Percentiles rank a stretch among this genome's conserved stretches.
Evolutionary conservation across 805 yeast genomes (phyloP).

Genomic region (Teunomyces stri): DNA sequence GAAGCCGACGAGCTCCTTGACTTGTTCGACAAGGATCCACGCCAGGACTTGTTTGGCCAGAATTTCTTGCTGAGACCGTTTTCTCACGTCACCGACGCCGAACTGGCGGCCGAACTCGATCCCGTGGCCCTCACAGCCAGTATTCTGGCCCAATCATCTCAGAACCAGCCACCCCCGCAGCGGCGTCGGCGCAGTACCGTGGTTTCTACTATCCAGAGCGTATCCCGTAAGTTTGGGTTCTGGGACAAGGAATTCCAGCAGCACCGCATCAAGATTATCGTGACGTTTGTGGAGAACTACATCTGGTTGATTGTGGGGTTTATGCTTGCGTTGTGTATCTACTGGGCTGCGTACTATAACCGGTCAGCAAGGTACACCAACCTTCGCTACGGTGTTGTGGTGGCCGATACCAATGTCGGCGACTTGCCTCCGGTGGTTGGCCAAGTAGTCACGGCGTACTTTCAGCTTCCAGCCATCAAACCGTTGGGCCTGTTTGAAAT

Average conservation of each 20-base stretch:
- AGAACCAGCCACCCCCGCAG: neutral
- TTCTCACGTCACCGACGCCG: neutral
- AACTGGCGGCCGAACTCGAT: neutral
- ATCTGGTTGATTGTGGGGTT: slow-evolving; percentile 21
- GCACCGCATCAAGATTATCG: slow-evolving; percentile 19
- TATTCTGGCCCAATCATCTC: neutral
- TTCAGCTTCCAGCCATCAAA: slow-evolving; percentile 19
- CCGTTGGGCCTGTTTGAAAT: slow-evolving; percentile 24
- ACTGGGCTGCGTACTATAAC: slow-evolving; percentile 31
- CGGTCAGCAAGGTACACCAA: slow-evolving; percentile 19
- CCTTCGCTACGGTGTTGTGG: slow-evolving; percentile 23
- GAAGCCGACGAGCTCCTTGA: neutral
- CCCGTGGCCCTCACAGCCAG: neutral
- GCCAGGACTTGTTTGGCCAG: neutral
- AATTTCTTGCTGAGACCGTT: neutral
- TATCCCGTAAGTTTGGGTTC: slow-evolving; percentile 20
- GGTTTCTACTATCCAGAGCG: slow-evolving; percentile 17
- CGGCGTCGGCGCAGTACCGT: slow-evolving; percentile 16
- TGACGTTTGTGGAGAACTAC: slow-evolving; percentile 24
- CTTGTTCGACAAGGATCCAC: neutral
- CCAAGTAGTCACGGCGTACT: slow-evolving; percentile 16
- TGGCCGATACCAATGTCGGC: slow-evolving; percentile 23
- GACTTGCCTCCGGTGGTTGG: slow-evolving; percentile 25
- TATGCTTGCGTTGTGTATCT: slow-evolving; percentile 23
- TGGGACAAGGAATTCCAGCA: slow-evolving; percentile 30